Base-by-base conservation (phyloP, 2,329 filamentous ascomycete species). In the Phialemoniopsis sp. region DNA sequence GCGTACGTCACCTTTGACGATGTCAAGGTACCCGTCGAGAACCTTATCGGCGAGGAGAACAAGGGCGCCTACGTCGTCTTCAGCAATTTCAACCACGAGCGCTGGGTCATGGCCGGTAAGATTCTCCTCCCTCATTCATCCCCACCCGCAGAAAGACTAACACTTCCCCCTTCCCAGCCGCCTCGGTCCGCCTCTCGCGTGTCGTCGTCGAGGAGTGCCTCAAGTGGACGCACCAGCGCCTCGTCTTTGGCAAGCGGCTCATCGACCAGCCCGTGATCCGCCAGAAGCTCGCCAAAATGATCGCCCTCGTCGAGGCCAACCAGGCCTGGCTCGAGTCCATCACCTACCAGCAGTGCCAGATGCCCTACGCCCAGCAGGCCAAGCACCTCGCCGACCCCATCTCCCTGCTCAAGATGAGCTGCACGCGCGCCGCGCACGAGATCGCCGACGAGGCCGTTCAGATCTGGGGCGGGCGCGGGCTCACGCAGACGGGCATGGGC, bases 221-320 rank as follows among this genome's bases (percentile, higher is more conserved):
- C 46, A 93, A 93, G 60, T 95, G 89, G 89, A 74, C 82, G 26
- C 88, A 93, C 67, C 89, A 95, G 65, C 82, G 88, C 36, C 72
- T 89, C 18, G 87, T 94, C 48, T 93, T 93, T 57, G 80, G 80
- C 56, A 91, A 91, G 70, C 82, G 82, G 19, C 73, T 94, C 31
- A 84, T 91, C 48, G 82, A 89, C 54, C 87, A 94, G 55, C 86
- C 88, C 17, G 86, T 88, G 33, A 90, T 94, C 53, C 76, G 83
- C 15, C 82, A 87, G 55, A 94, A 94, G 80, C 78, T 94, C 41
- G 88, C 88, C 45, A 87, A 87, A 58, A 93, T 94, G 87, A 93
- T 94, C 49, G 79, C 85, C 5, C 79, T 86, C 36, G 77, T 81
- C 49, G 88, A 95, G 62, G 74, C 85, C n/a, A 84, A 86, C 63